Base-by-base conservation (phyloP, 2,329 filamentous ascomycete genomes). In the Neoarthrinium moseri region DNA sequence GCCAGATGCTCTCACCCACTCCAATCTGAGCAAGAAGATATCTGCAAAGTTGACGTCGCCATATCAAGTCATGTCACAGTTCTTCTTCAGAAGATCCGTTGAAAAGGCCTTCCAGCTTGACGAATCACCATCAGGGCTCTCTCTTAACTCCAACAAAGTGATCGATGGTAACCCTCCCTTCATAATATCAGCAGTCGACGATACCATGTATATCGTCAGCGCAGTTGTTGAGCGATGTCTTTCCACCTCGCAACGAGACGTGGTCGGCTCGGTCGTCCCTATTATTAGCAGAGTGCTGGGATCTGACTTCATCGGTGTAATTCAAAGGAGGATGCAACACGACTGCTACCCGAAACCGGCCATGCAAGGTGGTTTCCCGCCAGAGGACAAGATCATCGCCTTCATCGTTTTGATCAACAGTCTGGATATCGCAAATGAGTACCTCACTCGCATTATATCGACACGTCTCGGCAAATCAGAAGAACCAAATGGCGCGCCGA, bases 131-230 rank as follows among this genome's bases (percentile, higher is more conserved):
- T 70, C 77, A 1, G 90, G 90, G 17, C 72, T 99, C 17, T 87
- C 88, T 0, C 74, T 99, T 26, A 89, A 85, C 60, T 75, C 86
- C 33, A 84, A 78, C 58, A 87, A 78, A 59, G 75, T 86, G 4
- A 74, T 96, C 34, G 82, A 86, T 43, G 80, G 84, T 47, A 90
- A 91, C 56, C 81, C 90, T 3, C 94, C 94, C 1, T 95, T 89
- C 61, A 96, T 99, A 58, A 92, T 94, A 34, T 91, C 91, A 2
- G 91, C 92, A 1, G 91, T 99, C 7, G 94, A 99, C 71, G 94
- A 96, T 69, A 91, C 97, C 60, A 97, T 99, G 92, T 99, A 97
- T 68, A 96, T 99, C 57, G 89, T 96, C 62, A 95, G 95, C 62
- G 86, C 92, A 41, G 87, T 97, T 26, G 76, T 97, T 6, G 87